Evolutionary conservation across 2,329 filamentous ascomycete species (phyloP).

Genomic region (Stemphylium beticola): DNA sequence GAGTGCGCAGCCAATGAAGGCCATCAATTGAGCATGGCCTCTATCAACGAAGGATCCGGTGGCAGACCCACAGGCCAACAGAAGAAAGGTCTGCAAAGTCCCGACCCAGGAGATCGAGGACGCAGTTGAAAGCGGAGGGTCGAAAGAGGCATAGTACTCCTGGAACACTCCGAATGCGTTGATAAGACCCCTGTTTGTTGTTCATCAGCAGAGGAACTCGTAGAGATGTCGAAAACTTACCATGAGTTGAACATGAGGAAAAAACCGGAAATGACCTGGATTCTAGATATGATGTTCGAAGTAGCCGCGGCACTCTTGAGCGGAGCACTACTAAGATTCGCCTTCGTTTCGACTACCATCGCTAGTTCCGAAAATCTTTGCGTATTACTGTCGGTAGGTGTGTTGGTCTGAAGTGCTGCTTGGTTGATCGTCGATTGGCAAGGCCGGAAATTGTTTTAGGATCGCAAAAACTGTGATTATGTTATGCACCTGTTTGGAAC

Average conservation of each 20-base stretch:
- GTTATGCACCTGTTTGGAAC: neutral
- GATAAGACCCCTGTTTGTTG: slow-evolving; percentile 16
- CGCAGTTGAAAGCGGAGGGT: slow-evolving; percentile 18
- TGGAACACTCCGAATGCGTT: slow-evolving; percentile 38
- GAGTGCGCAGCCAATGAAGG: slow-evolving; percentile 44
- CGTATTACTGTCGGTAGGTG: neutral
- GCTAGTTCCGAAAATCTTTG: neutral
- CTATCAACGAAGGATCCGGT: slow-evolving; percentile 20
- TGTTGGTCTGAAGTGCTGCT: neutral
- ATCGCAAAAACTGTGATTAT: neutral
- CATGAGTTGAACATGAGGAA: slow-evolving; percentile 25
- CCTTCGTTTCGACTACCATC: neutral
- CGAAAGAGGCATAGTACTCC: slow-evolving; percentile 31
- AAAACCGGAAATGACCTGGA: slow-evolving; percentile 17
- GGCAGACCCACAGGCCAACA: slow-evolving; percentile 17
- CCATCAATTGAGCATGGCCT: slow-evolving; percentile 16
- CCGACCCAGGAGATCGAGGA: slow-evolving; percentile 59
- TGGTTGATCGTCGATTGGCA: neutral
- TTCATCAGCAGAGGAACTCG: neutral
- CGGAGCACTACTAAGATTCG: neutral
- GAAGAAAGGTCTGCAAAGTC: slow-evolving; percentile 40
- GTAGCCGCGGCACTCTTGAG: neutral
- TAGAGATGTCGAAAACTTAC: neutral
- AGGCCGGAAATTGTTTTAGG: neutral
- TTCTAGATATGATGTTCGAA: slow-evolving; percentile 1